Conservation (phyloP, 495 filamentous ascomycete genomes). For the Annulohypoxylon maeteangense region DNA sequence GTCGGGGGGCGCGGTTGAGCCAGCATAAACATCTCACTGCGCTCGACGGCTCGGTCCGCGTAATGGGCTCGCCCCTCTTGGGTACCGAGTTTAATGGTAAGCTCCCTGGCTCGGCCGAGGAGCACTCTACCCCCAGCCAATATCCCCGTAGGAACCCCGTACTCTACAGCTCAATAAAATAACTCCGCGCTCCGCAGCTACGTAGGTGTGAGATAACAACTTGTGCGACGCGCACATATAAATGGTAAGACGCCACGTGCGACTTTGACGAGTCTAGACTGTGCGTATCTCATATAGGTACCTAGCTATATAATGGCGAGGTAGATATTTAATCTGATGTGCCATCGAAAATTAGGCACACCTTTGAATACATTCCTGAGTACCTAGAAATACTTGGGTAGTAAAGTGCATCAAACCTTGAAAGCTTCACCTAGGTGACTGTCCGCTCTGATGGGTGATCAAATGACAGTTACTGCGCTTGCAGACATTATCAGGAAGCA, state of each 20-base stretch:
- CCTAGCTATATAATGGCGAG: constrained; percentile 25
- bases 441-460: constrained; percentile 35
- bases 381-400: no score
- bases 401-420: constrained; percentile 1
- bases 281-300: constrained; percentile 12
- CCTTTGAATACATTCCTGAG: no score
- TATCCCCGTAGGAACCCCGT: constrained; percentile 33
- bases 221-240: constrained; percentile 31
- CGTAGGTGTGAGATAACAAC: constrained; percentile 28
- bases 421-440: background rate
- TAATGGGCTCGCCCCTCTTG: constrained; percentile 14
- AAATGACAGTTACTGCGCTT: constrained; percentile 42
- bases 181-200: constrained; percentile 37
- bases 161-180: constrained; percentile 14
- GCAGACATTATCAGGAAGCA: constrained; percentile 40
- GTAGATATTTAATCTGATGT: background rate
- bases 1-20: constrained; percentile 15
- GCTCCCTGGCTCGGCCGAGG: constrained; percentile 7
- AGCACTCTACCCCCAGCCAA: constrained; percentile 1
- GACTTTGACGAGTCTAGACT: constrained; percentile 34
- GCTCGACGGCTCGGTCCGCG: constrained; percentile 27
- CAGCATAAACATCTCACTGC: constrained; percentile 18
- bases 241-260: constrained; percentile 35
- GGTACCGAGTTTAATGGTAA: background rate
- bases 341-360: constrained; percentile 7